These are phyloP conservation scores for Tuber brumale DNA, from an alignment of 495 filamentous ascomycete genomes.

Conservation along the genomic window DNA sequence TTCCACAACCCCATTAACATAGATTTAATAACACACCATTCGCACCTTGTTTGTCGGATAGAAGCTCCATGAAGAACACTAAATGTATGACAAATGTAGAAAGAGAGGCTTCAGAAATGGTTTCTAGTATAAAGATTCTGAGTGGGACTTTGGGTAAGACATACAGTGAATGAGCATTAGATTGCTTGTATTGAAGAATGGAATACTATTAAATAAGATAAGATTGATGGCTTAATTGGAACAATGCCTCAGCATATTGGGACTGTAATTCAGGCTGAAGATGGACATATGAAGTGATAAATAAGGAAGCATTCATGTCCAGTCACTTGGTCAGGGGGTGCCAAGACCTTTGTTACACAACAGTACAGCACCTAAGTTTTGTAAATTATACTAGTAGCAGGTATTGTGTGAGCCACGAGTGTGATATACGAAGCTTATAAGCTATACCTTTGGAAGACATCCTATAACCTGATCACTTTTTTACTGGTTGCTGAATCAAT, in stretches of 20 bases:
- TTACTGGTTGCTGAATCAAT: no score
- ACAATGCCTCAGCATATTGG: background rate
- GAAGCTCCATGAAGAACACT: no score
- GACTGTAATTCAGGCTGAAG: slow-evolving; percentile 13
- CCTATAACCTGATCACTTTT: no score
- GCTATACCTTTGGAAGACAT: no score
- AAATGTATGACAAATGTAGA: no score
- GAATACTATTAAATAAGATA: background rate
- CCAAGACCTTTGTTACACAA: background rate
- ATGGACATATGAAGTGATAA: background rate
- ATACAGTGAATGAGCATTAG: background rate
- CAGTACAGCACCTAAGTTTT: no score
- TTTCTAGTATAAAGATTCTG: background rate
- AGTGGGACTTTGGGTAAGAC: background rate
- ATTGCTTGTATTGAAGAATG: background rate
- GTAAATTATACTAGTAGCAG: no score
- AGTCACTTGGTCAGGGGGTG: background rate
- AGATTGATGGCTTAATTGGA: slow-evolving; percentile 4
- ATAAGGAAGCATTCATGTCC: background rate
- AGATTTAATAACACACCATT: no score
- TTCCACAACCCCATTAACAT: no score
- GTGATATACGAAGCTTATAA: no score
- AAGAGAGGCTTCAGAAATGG: background rate
- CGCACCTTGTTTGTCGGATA: no score
- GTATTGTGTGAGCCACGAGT: no score